Base-by-base conservation (phyloP, 2,329 filamentous ascomycete species). In the Scortechinia acanthostroma region DNA sequence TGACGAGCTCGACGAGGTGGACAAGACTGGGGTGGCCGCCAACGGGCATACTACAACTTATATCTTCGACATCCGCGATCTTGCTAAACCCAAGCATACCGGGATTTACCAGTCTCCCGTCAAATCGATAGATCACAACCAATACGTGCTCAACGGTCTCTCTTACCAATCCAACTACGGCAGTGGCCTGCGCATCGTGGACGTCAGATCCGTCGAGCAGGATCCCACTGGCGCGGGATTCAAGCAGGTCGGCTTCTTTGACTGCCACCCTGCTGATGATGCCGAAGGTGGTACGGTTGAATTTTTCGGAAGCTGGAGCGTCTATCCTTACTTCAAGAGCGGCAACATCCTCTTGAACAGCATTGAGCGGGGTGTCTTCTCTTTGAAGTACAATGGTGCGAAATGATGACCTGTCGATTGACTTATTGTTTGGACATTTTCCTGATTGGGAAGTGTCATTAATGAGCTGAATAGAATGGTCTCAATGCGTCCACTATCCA, bases 1-100 rank as follows among this genome's bases (percentile, higher is more conserved):
- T 49, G 73, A 77, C 49, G 74, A 77, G 54, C 62, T 71, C 10
- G 74, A 78, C 46, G 74, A 78, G 59, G 46, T 51, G 3, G 54
- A 69, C 4, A 54, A 54, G 3, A 57, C 60, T 0, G 69, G 65
- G 5, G 62, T 63, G 0, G 70, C 61, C 0, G 57, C 56, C 0
- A 64, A 73, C 40, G 64, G 66, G 2, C 66, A 57, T 48, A 69
- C 73, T 3, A 67, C 70, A 3, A 75, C 71, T 0, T 75, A 72
- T 52, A 72, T 76, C 52, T 73, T 69, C 57, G 69, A 74, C 54
- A 70, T 75, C 48, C 53, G 58, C 3, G 56, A 61, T 43, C 62
- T 74, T 16, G 61, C 65, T 23, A 57, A 58, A 3, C 70, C 70
- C 3, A 62, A 60, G 48, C 58, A 68, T 48, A 70, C 65, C 0